phyloP scores from a whole-genome alignment of 2,329 filamentous ascomycete species.

The Amphichorda felina region DNA sequence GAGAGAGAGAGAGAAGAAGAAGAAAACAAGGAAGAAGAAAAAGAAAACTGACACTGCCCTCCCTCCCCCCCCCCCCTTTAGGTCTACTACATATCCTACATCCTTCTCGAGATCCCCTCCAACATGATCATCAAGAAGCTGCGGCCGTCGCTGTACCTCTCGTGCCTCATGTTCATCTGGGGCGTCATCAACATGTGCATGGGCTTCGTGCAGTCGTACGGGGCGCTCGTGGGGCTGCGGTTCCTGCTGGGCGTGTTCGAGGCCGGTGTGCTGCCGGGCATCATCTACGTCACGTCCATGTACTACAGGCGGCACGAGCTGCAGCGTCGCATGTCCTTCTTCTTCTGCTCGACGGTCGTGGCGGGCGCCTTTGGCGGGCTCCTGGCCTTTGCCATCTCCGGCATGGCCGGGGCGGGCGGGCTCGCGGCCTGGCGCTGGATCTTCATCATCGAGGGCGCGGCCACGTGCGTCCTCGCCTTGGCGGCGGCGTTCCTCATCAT shows the following conservation, averaged over 20 bases:
- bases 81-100: conserved; percentile 27
- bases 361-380: conserved; percentile 32
- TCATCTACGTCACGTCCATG: conserved; percentile 13
- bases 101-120: conserved; percentile 31
- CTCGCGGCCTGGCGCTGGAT: conserved; percentile 38
- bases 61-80: no score
- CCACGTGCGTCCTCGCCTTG: conserved; percentile 21
- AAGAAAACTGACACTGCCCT: not conserved
- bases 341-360: conserved; percentile 21
- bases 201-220: conserved; percentile 21
- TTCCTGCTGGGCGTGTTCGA: conserved; percentile 26
- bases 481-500: conserved; percentile 25
- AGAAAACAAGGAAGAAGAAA: not conserved
- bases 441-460: conserved; percentile 38
- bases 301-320: conserved; percentile 18
- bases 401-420: conserved; percentile 28
- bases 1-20: not conserved
- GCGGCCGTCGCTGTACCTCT: conserved; percentile 24
- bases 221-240: conserved; percentile 18
- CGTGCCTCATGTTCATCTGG: conserved; percentile 25
- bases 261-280: conserved; percentile 26
- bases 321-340: conserved; percentile 16
- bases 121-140: conserved; percentile 31
- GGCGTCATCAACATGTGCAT: conserved; percentile 24
- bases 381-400: conserved; percentile 28